Base-by-base conservation (phyloP, 345 rosid species). In the Acer campestre region DNA sequence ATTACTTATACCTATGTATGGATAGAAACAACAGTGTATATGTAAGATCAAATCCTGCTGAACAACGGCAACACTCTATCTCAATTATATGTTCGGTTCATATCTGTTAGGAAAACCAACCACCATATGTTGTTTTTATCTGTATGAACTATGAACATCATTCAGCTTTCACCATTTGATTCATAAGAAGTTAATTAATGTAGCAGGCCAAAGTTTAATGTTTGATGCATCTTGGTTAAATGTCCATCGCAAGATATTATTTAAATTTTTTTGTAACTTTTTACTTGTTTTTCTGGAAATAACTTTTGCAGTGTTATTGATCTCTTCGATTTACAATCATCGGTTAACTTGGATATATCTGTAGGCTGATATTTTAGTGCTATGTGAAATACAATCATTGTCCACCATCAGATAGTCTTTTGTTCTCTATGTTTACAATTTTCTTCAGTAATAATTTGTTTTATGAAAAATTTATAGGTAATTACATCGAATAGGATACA, bases 401-500 rank as follows among this genome's bases (percentile, higher is more conserved):
- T 42, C 46, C 46, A 1, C 46, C 46, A 25, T 25, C 35, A 35
- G 38, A 35, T 35, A n/a, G 44, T 64, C 56, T 44, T 46, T 16
- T 14, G n/a, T 9, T 42, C 48, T 7, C 14, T 31, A 7, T 46
- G 38, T 62, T 79, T 14, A 18, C 61, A 62, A 11, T 35, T 64
- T 78, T 31, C 44, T 16, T 56, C 7, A 31, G 38, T 31, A 4
- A 35, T 35, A 35, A 35, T 35, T 35, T 35, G 38, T 35, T 35
- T 35, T 35, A 35, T 35, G 38, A 4, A 35, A 35, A 35, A 35
- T 35, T 35, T 35, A 35, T 56, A 85, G 88, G 90, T 84, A 46
- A 61, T 84, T 16, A 80, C 73, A 20, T 74, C 82, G 38, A 67
- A 83, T 29, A 66, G 13, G 65, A 79, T 81, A 77, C 80, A 72